Evolutionary conservation across 208 protist species (phyloP), one percentile per base, ranked within the genome.

Genomic region (Acanthamoeba royreba): DNA sequence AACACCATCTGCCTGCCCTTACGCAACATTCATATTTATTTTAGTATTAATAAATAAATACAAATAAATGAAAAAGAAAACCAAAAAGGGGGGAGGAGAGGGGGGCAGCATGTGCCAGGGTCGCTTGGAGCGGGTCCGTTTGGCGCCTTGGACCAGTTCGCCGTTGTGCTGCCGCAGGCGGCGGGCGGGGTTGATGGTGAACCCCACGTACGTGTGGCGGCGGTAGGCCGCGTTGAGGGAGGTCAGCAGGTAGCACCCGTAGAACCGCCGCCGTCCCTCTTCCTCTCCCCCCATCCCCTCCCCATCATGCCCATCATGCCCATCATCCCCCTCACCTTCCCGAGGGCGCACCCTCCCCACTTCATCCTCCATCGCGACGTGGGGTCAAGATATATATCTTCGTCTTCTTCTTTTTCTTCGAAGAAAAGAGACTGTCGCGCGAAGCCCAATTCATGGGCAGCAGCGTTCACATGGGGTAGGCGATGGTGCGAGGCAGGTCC

Each of bases 81-180:
- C 35, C 9, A 38, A 43, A 81, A 46, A 0, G n/a, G 35, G 45
- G 33, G 45, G 8, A 46, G 1, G 11, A 46, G 0, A 31, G 11
- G 1, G 33, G 28, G 74, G 28, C 19, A 61, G 52, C 19, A 0
- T 38, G 0, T 74, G 72, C 87, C 87, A 92, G 4, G 87, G 87
- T 33, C 87, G 52, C 58, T 92, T 92, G 61, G 42, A 45, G 33
- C 45, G 66, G 8, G 87, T 92, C 40, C 66, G 61, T 31, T 92
- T 72, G 42, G 87, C 87, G 13, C 87, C 87, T 19, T 92, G 40
- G 38, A 92, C 87, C n/a, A 92, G 66, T 38, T 92, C 87, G 42
- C 87, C 87, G 87, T 92, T 92, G 87, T 92, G 87, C 19, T 92
- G 87, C 11, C 87, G 55, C 5, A 92, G 33, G 42, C 87, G 87